Evolutionary conservation across 1,284 basidiomycete genomes (phyloP).

Genomic region (Inonotus obliquus): DNA sequence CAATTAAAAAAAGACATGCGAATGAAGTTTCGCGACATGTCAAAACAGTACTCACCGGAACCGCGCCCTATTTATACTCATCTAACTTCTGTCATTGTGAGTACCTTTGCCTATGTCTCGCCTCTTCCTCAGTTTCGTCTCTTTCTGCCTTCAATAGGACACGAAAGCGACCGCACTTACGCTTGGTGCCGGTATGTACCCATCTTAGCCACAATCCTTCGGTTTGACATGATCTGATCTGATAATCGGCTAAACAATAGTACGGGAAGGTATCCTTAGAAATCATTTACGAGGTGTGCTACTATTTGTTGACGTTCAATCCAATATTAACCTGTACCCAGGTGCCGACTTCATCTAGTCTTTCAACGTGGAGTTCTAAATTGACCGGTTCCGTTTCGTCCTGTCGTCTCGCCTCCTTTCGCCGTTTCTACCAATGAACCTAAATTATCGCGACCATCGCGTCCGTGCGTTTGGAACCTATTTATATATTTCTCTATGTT

Average conservation of each 20-base stretch:
- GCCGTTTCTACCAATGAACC: background rate
- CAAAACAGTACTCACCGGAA: slow-evolving; percentile 68
- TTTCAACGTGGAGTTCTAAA: background rate
- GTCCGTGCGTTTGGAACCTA: background rate
- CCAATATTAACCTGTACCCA: background rate
- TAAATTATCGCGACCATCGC: background rate
- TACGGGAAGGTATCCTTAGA: slow-evolving; percentile 49
- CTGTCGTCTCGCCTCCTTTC: background rate
- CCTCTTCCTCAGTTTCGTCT: background rate
- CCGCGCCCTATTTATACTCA: slow-evolving; percentile 68
- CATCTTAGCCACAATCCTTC: background rate
- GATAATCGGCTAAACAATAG: slow-evolving; percentile 24
- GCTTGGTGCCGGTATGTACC: slow-evolving; percentile 48
- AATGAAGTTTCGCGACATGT: slow-evolving; percentile 73
- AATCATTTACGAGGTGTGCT: slow-evolving; percentile 47
- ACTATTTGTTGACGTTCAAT: slow-evolving; percentile 39
- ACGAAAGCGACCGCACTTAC: slow-evolving; percentile 65
- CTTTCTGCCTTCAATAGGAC: too few species aligned
- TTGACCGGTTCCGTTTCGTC: background rate
- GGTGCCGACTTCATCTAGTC: slow-evolving; percentile 46
- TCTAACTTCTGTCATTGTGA: slow-evolving; percentile 68
- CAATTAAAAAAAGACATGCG: slow-evolving; percentile 69
- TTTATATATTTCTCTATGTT: background rate
- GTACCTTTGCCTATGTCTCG: slow-evolving; percentile 24
- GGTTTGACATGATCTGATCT: background rate